phyloP scores from a whole-genome alignment of 2,329 filamentous ascomycete species.

The Botrytis galanthina region DNA sequence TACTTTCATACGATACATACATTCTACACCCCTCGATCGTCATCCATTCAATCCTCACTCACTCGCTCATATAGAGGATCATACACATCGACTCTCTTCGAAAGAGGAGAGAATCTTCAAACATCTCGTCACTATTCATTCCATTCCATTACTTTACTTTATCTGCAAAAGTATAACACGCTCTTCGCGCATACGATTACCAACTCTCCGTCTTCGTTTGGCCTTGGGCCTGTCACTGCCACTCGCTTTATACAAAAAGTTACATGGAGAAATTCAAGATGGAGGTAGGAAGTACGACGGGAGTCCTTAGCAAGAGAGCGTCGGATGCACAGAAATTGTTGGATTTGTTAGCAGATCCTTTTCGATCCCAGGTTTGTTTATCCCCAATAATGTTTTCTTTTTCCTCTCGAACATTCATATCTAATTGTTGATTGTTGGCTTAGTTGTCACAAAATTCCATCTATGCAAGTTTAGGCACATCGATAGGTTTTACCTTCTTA shows the following conservation, averaged over 20 bases:
- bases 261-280: constrained; percentile 22
- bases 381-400: not conserved
- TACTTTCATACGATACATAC: not conserved
- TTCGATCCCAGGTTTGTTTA: constrained; percentile 29
- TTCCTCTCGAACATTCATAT: not conserved
- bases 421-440: constrained; percentile 22
- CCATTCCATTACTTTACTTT: no score
- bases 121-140: not conserved
- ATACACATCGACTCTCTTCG: not conserved
- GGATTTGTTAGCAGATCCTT: constrained; percentile 36
- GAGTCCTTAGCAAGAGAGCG: constrained; percentile 26
- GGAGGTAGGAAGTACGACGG: constrained; percentile 24
- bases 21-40: not conserved
- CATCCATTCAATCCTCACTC: not conserved
- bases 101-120: not conserved
- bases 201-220: constrained; percentile 23
- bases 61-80: not conserved
- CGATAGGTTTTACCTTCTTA: constrained; percentile 68
- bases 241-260: constrained; percentile 28
- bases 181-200: not conserved
- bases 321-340: constrained; percentile 31
- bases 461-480: constrained; percentile 76
- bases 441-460: constrained; percentile 55
- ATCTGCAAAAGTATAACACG: not conserved
- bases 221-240: constrained; percentile 37